A percentile compares a stretch with the other conserved stretches of the same genome.
These are phyloP conservation scores for Acanthamoeba triangularis DNA, from an alignment of 208 protist species.

Conservation along the genomic window DNA sequence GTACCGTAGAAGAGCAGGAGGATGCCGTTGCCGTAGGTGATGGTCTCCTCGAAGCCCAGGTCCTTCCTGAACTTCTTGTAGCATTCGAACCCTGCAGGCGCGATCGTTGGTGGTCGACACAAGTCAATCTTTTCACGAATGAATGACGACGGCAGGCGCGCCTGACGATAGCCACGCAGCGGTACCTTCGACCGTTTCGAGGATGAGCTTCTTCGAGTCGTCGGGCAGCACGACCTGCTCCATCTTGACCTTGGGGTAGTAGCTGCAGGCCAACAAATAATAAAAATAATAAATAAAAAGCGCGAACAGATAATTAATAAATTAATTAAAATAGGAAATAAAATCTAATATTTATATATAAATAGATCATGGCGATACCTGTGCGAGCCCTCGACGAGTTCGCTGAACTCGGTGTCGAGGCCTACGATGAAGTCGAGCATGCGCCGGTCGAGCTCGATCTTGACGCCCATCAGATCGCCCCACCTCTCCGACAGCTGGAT, in stretches of 20 bases:
- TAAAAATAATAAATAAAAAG: neutral
- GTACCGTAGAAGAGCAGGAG: neutral
- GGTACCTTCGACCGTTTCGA: slow-evolving; percentile 50
- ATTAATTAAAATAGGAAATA: neutral
- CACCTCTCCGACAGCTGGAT: slow-evolving; percentile 40
- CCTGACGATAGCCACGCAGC: no score
- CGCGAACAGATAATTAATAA: no score
- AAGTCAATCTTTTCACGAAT: no score
- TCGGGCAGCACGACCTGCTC: slow-evolving; percentile 77
- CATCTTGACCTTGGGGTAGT: slow-evolving; percentile 73
- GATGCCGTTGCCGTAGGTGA: neutral
- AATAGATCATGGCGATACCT: slow-evolving; percentile 39
- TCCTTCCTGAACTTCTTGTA: neutral
- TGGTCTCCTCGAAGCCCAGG: neutral
- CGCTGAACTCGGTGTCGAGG: slow-evolving; percentile 48
- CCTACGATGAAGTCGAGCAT: slow-evolving; percentile 87
- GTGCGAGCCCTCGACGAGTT: slow-evolving; percentile 74
- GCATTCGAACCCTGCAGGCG: neutral
- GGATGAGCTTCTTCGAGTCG: slow-evolving; percentile 79
- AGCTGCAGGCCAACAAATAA: neutral
- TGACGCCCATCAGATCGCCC: slow-evolving; percentile 66
- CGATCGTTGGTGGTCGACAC: neutral
- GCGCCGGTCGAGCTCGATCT: slow-evolving; percentile 79
- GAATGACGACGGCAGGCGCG: no score
- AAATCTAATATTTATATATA: neutral